These are phyloP conservation scores for Aspergillus nanangensis DNA, from an alignment of 495 filamentous ascomycete species.

Conservation along the genomic window DNA sequence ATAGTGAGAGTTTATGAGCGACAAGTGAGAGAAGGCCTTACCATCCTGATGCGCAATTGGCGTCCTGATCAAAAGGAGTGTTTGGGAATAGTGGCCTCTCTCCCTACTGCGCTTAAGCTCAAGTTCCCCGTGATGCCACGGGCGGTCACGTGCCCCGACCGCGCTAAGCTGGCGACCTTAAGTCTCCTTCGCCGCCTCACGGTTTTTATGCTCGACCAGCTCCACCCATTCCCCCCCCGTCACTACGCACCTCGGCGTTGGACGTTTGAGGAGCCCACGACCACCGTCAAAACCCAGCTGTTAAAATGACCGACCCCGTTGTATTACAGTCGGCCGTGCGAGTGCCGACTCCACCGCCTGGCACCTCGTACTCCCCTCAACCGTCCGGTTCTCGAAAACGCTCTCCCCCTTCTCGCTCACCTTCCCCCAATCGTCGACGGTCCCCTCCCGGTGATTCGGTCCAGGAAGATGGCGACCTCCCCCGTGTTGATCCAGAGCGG, in stretches of 20 bases:
- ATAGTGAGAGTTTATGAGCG: too few species aligned
- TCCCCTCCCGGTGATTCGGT: constrained; percentile 48
- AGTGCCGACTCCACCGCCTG: constrained; percentile 61
- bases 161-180: constrained; percentile 30
- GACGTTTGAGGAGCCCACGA: too few species aligned
- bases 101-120: too few species aligned
- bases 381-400: constrained; percentile 54
- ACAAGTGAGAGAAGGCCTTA: not conserved
- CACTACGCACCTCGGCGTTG: not conserved
- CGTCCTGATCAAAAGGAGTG: too few species aligned
- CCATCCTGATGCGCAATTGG: not conserved
- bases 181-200: constrained; percentile 21
- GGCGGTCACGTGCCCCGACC: constrained; percentile 22
- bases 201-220: constrained; percentile 8
- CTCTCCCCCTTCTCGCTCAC: constrained; percentile 58
- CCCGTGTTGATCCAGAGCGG: constrained; percentile 51
- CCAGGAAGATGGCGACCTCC: constrained; percentile 32
- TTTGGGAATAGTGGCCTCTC: too few species aligned
- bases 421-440: constrained; percentile 57
- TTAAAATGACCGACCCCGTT: constrained; percentile 42
- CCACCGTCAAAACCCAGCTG: too few species aligned
- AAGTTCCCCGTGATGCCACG: too few species aligned
- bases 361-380: constrained; percentile 39
- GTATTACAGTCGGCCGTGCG: constrained; percentile 64
- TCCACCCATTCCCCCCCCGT: constrained; percentile 13